Evolutionary conservation across 768 basidiomycete species (phyloP), one percentile per base, ranked within the genome.

Genomic region (Tricholoma furcatifolium): DNA sequence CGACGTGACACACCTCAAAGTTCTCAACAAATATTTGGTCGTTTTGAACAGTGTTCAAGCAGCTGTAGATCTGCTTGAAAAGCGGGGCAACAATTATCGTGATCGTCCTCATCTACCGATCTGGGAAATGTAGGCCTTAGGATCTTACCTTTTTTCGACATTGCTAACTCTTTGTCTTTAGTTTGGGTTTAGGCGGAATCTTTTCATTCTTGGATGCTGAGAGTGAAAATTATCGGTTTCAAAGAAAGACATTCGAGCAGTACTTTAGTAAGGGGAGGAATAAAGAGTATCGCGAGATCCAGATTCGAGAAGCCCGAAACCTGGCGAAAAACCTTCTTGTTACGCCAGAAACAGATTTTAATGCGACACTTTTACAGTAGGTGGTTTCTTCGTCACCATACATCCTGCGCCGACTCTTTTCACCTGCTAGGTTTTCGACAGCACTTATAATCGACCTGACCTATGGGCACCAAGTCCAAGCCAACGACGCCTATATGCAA

Each of bases 21-120:
- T 68, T 12, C 50, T 70, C 1, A 69, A 72, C 6, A 60, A 55
- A 23, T 55, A 60, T 11, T 51, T 61, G 24, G 40, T 68, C 10
- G 36, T 67, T 11, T 35, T 67, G 41, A 62, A 66, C 34, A 63
- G 64, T 36, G 43, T 43, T 0, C 36, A 68, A 53, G 62, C 57
- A 11, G 66, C 66, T 1, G 41, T 54, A 12, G 67, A 69, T 21
- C 56, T 69, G 10, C 49, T 68, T 5, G 48, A 49, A 6, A 62
- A 62, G 43, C 47, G 60, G 24, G 54, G 64, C 18, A 42, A 53
- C 5, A 64, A 59, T 2, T 66, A 67, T 57, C 67, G 72, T 7
- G 46, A 62, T 31, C 50, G 60, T 23, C 64, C 60, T 6, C 18
- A 44, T 10, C 49, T 66, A 23, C 36, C 56, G 4, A 51, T 64